Base-by-base conservation (phyloP, 2,329 filamentous ascomycete genomes). In the Hymenoscyphus albidus region DNA sequence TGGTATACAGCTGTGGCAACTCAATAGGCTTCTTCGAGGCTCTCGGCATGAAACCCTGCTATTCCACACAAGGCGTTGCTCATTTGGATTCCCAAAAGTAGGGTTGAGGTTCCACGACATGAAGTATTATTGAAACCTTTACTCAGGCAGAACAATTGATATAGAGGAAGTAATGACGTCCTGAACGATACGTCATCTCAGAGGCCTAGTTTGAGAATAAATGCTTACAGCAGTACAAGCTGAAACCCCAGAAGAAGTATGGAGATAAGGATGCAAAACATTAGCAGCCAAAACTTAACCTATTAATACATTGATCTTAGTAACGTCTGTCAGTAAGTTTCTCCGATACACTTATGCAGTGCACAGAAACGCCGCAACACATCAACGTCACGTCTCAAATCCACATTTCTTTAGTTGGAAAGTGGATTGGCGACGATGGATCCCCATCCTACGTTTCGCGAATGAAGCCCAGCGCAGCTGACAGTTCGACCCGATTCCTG, bases 401-500 rank as follows among this genome's bases (percentile, higher is more conserved):
- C 44, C 22, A 12, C 18, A 51, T 22, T 22, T 22, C 44, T 27
- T 7, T 27, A 22, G 3, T 27, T 51, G 44, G 44, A 27, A 27
- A 3, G n/a, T 22, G n/a, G 44, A n/a, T 18, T 6, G 44, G 44
- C n/a, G 44, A 48, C 7, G 18, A 48, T 9, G 44, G 44, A n/a
- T 22, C 44, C 18, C 18, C 22, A 27, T 51, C n/a, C 9, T 51
- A 51, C 44, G 44, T 51, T 27, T 51, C 44, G 44, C 44, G 44
- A 51, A 51, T 10, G 44, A 51, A 51, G 18, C 27, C n/a, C 13
- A 51, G 12, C n/a, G 22, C 44, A 51, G 44, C 44, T 51, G 44
- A 51, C 44, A 51, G 44, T n/a, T 51, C 44, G 44, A n/a, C 44
- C 44, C 44, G 14, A 22, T 51, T 51, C 44, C 44, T 51, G 44